A percentile compares a stretch with the other conserved stretches of the same genome.
These are phyloP conservation scores for Hypoxylon sp. DNA, from an alignment of 2,329 filamentous ascomycete species.

Conservation along the genomic window DNA sequence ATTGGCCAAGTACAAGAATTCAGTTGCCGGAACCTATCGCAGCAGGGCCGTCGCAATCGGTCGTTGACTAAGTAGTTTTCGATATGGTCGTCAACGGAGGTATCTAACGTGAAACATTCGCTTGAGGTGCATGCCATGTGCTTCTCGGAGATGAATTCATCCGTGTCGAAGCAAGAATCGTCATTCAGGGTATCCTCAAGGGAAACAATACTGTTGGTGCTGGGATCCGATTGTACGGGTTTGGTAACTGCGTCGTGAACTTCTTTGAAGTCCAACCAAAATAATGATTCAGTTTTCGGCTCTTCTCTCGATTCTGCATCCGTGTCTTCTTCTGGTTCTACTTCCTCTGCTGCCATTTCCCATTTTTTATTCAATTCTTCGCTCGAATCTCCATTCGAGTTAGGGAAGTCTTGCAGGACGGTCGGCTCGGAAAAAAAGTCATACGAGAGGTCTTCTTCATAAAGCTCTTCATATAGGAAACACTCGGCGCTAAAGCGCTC, in stretches of 20 bases:
- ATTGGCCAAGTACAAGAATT: background rate
- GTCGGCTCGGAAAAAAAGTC: background rate
- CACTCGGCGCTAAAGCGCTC: background rate
- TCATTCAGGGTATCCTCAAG: background rate
- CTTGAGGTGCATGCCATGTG: background rate
- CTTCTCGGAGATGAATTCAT: background rate
- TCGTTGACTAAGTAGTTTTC: background rate
- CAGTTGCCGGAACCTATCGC: background rate
- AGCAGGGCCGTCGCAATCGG: background rate
- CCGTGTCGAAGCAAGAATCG: background rate
- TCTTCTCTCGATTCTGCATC: background rate
- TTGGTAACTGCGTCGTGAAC: background rate
- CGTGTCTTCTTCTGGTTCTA: background rate
- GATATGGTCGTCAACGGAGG: background rate
- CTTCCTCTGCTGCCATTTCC: too few species aligned
- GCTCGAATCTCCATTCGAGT: background rate
- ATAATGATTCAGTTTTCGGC: background rate
- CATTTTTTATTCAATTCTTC: background rate
- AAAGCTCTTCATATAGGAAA: background rate
- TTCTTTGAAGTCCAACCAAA: conserved; percentile 17
- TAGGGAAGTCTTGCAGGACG: background rate
- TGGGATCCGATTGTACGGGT: background rate
- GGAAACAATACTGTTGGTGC: background rate
- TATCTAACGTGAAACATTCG: background rate
- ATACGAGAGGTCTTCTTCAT: background rate